Evolutionary conservation across 176 grass and related monocot genomes (phyloP).

Genomic region (Aegilops longissima): DNA sequence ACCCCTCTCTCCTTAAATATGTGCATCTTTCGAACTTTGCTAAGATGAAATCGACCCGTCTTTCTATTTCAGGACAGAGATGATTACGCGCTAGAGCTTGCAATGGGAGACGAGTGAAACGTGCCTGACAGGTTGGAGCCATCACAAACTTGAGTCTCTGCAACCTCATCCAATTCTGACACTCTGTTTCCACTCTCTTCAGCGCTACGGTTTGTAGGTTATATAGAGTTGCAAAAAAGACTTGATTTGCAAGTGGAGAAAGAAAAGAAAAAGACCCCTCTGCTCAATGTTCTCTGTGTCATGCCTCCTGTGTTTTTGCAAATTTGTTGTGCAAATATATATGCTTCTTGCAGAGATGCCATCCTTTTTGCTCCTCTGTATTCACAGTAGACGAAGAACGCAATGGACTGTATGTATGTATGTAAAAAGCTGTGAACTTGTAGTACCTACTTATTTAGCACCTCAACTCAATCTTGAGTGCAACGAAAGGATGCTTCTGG

Average conservation of each 20-base stretch:
- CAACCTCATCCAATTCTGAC: slow-evolving; percentile 7
- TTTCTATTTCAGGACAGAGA: slow-evolving; percentile 71
- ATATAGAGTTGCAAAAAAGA: slow-evolving; percentile 11
- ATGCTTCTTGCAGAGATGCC: slow-evolving; percentile 7
- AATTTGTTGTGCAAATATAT: neutral
- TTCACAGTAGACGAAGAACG: neutral
- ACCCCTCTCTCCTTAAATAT: neutral
- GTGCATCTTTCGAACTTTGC: neutral
- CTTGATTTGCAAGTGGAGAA: neutral
- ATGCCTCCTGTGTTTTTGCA: neutral
- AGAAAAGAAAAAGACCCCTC: neutral
- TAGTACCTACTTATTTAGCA: neutral
- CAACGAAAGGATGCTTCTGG: neutral
- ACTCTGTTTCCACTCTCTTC: neutral
- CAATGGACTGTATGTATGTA: neutral
- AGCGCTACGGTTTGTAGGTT: neutral
- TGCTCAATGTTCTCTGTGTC: neutral
- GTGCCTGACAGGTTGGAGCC: slow-evolving; percentile 14
- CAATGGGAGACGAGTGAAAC: slow-evolving; percentile 80
- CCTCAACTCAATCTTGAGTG: neutral
- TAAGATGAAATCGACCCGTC: neutral
- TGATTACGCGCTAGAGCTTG: slow-evolving; percentile 89
- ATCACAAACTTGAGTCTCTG: neutral
- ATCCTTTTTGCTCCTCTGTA: neutral
- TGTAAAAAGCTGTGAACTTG: slow-evolving; percentile 23